Conservation (phyloP, 108 stramenopile species). For the Fragilariopsis cylindrus region DNA sequence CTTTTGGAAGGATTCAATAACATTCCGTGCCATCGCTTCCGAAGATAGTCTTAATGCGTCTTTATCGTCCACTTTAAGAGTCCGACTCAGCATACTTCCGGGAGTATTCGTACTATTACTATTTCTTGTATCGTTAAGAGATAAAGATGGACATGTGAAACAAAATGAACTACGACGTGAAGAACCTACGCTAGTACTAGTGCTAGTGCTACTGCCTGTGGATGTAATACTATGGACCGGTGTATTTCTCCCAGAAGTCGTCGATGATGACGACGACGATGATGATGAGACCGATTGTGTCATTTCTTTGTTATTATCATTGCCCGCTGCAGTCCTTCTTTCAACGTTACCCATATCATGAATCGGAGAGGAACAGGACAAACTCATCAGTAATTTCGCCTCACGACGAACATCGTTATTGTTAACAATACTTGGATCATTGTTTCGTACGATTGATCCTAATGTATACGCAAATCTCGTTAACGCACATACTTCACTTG, state of each 20-base stretch:
- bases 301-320: neutral
- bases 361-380: slow-evolving; percentile 39
- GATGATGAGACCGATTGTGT: neutral
- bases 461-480: slow-evolving; percentile 60
- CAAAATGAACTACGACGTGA: slow-evolving; percentile 29
- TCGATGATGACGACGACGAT: slow-evolving; percentile 1
- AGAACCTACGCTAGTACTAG: too few relatives aligned
- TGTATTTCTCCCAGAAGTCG: slow-evolving; percentile 26
- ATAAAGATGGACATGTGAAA: slow-evolving; percentile 65
- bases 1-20: slow-evolving; percentile 74
- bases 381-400: slow-evolving; percentile 81
- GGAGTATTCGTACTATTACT: slow-evolving; percentile 24
- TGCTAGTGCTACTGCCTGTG: slow-evolving; percentile 4
- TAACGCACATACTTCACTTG: slow-evolving; percentile 61
- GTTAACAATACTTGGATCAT: slow-evolving; percentile 44
- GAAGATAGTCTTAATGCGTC: slow-evolving; percentile 65
- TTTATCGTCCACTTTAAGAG: slow-evolving; percentile 63
- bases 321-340: neutral
- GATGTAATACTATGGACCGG: slow-evolving; percentile 31
- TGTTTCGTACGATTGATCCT: slow-evolving; percentile 48
- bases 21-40: slow-evolving; percentile 75
- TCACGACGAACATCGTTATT: slow-evolving; percentile 59
- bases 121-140: slow-evolving; percentile 30
- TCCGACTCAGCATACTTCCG: slow-evolving; percentile 55
- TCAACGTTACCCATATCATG: neutral